Evolutionary conservation across 2,329 filamentous ascomycete genomes (phyloP).

Genomic region (Fusarium bactridioides): DNA sequence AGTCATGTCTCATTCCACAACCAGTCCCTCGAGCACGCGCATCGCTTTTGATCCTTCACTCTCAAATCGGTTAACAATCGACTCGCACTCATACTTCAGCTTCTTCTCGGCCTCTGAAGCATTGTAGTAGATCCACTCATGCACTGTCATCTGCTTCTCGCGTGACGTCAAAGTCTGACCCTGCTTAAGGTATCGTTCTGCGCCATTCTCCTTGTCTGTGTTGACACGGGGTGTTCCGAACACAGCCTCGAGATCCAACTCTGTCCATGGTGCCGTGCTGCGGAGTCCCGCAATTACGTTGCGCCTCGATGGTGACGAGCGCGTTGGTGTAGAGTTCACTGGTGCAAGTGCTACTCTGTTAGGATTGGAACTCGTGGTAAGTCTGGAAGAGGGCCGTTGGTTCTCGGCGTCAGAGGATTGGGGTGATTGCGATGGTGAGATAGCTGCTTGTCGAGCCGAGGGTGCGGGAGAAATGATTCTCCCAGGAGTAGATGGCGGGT

Average conservation of each 20-base stretch:
- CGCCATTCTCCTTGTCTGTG: conserved; percentile 61
- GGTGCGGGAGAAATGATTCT: conserved; percentile 54
- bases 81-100: conserved; percentile 82
- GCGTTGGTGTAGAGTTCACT: conserved; percentile 56
- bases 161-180: conserved; percentile 72
- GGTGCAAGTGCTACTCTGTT: conserved; percentile 59
- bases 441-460: conserved; percentile 60
- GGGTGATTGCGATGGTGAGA: conserved; percentile 72
- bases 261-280: conserved; percentile 71
- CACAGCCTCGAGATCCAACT: conserved; percentile 78
- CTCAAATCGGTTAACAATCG: conserved; percentile 84
- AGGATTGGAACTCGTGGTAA: conserved; percentile 54
- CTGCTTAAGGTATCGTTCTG: conserved; percentile 58
- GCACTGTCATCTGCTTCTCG: conserved; percentile 90
- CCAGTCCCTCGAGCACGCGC: conserved; percentile 76
- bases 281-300: conserved; percentile 65
- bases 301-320: conserved; percentile 68
- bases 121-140: conserved; percentile 89
- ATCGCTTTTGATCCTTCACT: conserved; percentile 82
- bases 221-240: conserved; percentile 59
- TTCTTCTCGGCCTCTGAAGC: conserved; percentile 82
- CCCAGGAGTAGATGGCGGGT: conserved; percentile 55
- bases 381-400: conserved; percentile 73
- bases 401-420: conserved; percentile 86
- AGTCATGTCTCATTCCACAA: conserved; percentile 54